Evolutionary conservation across 1,284 basidiomycete genomes (phyloP).

Genomic region (Austroboletus novae-zelandiae): DNA sequence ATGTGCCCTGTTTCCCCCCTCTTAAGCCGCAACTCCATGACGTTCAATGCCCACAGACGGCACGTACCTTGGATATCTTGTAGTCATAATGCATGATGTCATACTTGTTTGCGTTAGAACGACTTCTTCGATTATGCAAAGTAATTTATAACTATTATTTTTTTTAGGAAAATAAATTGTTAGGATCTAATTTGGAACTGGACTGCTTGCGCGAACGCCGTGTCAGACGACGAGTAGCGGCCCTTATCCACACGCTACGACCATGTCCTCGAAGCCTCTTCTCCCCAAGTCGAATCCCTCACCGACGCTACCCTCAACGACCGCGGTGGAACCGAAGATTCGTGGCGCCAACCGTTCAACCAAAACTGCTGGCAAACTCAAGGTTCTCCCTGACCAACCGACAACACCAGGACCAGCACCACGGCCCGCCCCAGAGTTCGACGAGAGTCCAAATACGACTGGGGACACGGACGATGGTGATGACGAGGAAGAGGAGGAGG

Average conservation of each 20-base stretch:
- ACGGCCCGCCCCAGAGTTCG: conserved; percentile 36
- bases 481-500: conserved; percentile 72
- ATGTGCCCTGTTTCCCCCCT: neutral
- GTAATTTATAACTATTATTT: conserved; percentile 2
- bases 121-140: neutral
- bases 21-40: neutral
- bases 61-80: neutral
- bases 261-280: conserved; percentile 32
- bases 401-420: conserved; percentile 74
- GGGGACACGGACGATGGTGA: conserved; percentile 75
- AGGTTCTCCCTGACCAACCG: conserved; percentile 91
- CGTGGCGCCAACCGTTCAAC: conserved; percentile 82
- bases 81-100: conserved; percentile 15
- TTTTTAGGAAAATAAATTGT: conserved; percentile 2
- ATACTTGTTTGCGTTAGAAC: neutral
- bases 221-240: conserved; percentile 13
- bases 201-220: conserved; percentile 10
- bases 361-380: conserved; percentile 84
- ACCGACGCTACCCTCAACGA: conserved; percentile 4
- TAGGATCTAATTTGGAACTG: conserved; percentile 14
- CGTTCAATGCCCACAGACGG: too few relatives aligned
- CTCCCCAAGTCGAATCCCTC: conserved; percentile 30
- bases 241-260: neutral
- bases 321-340: conserved; percentile 44
- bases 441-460: conserved; percentile 50